These are phyloP conservation scores for Cicer arietinum DNA, from an alignment of 306 rosid species.

Conservation along the genomic window DNA sequence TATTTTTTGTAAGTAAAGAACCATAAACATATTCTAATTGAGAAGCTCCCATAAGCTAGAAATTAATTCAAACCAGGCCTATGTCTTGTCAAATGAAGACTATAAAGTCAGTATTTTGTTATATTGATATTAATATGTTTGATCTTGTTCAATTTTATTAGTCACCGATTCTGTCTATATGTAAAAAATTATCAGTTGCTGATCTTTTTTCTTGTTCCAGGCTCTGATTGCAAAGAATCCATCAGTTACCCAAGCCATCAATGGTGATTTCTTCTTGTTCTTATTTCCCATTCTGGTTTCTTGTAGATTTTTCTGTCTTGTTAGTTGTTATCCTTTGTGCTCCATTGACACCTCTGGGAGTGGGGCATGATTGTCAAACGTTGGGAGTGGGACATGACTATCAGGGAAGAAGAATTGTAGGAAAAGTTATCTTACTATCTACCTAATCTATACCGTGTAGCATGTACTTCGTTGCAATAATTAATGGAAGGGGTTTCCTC, in stretches of 20 bases:
- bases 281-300: conserved; percentile 28
- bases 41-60: conserved; percentile 9
- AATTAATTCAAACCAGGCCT: not conserved
- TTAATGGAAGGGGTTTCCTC: not conserved
- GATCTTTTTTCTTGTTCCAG: conserved; percentile 54
- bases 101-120: conserved; percentile 13
- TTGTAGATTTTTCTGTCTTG: conserved; percentile 15
- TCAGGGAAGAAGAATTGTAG: not conserved
- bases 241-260: conserved; percentile 57
- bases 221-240: conserved; percentile 75
- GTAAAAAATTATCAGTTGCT: not conserved
- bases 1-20: not conserved
- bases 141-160: not conserved
- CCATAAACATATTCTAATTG: not conserved
- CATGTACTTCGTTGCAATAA: not conserved
- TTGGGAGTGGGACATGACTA: not conserved
- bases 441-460: not conserved
- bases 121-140: conserved; percentile 15
- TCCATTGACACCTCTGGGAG: not conserved
- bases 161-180: not conserved
- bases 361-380: not conserved
- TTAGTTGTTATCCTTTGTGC: conserved; percentile 20
- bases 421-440: not conserved
- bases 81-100: not conserved
- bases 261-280: conserved; percentile 52